These are phyloP conservation scores for Talaromyces liani DNA, from an alignment of 495 filamentous ascomycete genomes.

Conservation along the genomic window DNA sequence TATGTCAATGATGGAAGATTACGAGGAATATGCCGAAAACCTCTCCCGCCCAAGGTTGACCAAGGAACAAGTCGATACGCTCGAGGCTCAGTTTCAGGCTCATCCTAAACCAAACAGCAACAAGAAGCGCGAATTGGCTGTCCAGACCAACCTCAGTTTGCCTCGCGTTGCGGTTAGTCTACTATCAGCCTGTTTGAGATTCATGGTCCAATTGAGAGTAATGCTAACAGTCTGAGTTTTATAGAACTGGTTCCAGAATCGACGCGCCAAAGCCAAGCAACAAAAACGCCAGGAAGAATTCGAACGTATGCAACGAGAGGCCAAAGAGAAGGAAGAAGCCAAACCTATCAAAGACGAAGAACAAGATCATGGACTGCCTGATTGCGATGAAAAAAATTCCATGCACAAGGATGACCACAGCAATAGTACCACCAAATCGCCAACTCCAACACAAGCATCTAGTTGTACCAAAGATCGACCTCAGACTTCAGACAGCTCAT, in stretches of 20 bases:
- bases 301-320: conserved; percentile 46
- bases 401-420: conserved; percentile 19
- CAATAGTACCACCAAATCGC: conserved; percentile 14
- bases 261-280: conserved; percentile 76
- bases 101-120: conserved; percentile 73
- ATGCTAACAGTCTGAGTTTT: neutral
- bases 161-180: conserved; percentile 67
- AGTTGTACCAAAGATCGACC: conserved; percentile 16
- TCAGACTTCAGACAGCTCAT: conserved; percentile 16
- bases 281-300: conserved; percentile 64
- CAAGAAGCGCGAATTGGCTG: conserved; percentile 65
- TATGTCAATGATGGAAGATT: conserved; percentile 37
- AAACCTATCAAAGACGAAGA: conserved; percentile 2
- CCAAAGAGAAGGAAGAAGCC: conserved; percentile 38
- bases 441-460: conserved; percentile 27
- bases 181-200: neutral
- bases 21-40: conserved; percentile 44
- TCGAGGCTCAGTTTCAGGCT: conserved; percentile 68
- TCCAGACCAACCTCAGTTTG: conserved; percentile 63
- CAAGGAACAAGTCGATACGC: conserved; percentile 71
- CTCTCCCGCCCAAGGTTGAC: conserved; percentile 59
- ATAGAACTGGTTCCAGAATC: conserved; percentile 91
- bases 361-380: conserved; percentile 20
- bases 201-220: neutral
- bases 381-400: conserved; percentile 24